phyloP scores from a whole-genome alignment of 345 rosid genomes.

The Gossypioides kirkii region DNA sequence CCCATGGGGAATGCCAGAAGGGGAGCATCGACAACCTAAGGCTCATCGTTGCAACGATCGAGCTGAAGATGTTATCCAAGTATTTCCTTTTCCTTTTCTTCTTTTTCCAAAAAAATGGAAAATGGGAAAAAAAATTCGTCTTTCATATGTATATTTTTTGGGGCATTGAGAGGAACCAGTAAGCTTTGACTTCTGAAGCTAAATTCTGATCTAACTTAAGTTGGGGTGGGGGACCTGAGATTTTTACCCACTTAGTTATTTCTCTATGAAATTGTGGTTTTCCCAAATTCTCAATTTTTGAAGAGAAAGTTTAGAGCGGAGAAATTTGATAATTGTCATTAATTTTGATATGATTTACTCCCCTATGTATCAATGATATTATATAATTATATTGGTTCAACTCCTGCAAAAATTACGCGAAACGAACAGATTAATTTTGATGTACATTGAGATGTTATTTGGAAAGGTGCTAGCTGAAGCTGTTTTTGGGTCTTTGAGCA shows the following conservation, averaged over 20 bases:
- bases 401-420: background rate
- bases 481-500: background rate
- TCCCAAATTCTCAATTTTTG: background rate
- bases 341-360: background rate
- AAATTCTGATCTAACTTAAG: background rate
- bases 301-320: background rate
- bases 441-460: background rate
- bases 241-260: background rate
- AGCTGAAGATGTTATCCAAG: constrained; percentile 83
- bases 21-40: constrained; percentile 65
- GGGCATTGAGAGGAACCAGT: background rate
- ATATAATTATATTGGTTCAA: background rate
- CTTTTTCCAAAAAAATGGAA: too few relatives aligned
- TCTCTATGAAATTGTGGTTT: background rate
- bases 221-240: background rate
- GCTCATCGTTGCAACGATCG: constrained; percentile 94
- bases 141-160: background rate
- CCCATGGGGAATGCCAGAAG: constrained; percentile 80
- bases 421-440: background rate
- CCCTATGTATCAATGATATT: background rate
- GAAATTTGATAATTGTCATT: background rate
- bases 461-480: background rate
- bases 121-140: too few relatives aligned
- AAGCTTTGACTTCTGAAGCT: background rate
- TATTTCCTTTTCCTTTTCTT: constrained; percentile 12